Base-by-base conservation (phyloP, 2,329 filamentous ascomycete species). In the Aureobasidium sp. region DNA sequence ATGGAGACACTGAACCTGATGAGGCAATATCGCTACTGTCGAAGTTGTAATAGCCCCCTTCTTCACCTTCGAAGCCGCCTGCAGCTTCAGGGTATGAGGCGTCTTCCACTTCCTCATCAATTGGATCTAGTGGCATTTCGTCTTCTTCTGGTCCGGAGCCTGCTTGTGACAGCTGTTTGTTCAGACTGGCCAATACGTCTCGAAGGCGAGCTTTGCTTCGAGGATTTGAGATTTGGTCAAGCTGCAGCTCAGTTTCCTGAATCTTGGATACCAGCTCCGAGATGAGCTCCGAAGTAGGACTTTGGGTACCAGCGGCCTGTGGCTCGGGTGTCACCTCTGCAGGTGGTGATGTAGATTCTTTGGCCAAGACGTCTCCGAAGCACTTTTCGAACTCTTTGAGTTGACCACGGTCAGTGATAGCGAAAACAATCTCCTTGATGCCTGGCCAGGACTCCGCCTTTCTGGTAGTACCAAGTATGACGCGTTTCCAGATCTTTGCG, bases 381-480 rank as follows among this genome's bases (percentile, higher is more conserved):
- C 74, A 77, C 5, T 67, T 65, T 9, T 75, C 75, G 65, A 87
- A 87, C 0, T 78, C 76, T 13, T 73, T 72, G 0, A 83, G 81
- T 75, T 84, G 79, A 3, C 74, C 75, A 0, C 67, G 65, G 62
- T 84, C 79, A 11, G 78, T 77, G 65, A 86, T 82, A 0, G 84
- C 84, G 69, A 87, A 87, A 0, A 84, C 73, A 4, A 86, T 72
- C 9, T 84, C 78, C 47, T 81, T 74, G 49, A 85, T 68, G 0
- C 73, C 69, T 2, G 72, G 66, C 80, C 81, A 80, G 6, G 61
- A 63, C 67, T 78, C 68, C 50, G 65, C 13, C 61, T 66, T 62
- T 1, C 47, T 53, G 2, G 62, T 64, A n/a, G 63, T 67, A 30
- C 71, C 72, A 11, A 73, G 67, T 41, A 79, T 69, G 16, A 76